Percentiles rank a stretch among this genome's conserved stretches.
Conservation (phyloP, 2,329 filamentous ascomycete genomes). For the Pleoardoris graminearum region DNA sequence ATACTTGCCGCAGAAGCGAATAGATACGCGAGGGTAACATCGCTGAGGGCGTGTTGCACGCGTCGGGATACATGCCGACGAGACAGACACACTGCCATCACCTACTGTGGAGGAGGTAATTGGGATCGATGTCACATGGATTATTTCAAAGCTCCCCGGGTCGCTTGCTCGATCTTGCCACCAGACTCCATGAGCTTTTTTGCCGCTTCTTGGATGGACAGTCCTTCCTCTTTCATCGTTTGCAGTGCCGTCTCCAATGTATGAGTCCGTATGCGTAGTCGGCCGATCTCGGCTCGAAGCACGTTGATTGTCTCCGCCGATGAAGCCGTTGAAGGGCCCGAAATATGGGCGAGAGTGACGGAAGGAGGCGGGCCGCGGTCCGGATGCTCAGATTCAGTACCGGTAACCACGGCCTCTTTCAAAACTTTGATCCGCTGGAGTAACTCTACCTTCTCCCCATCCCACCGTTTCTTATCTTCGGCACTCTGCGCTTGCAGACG, state of each 20-base stretch:
- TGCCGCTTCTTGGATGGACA: constrained; percentile 33
- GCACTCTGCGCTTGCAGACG: constrained; percentile 50
- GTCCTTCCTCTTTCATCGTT: constrained; percentile 33
- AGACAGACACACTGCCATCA: no score
- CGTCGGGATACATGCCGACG: background rate
- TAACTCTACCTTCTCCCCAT: constrained; percentile 45
- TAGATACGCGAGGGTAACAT: background rate
- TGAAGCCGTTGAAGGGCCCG: constrained; percentile 9
- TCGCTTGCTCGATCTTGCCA: constrained; percentile 28
- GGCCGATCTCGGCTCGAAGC: constrained; percentile 34
- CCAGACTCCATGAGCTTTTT: constrained; percentile 31
- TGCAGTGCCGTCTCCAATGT: constrained; percentile 31
- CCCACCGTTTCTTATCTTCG: constrained; percentile 50
- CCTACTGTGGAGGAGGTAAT: background rate
- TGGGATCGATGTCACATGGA: background rate
- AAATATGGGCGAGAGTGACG: constrained; percentile 6
- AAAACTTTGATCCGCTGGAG: constrained; percentile 42
- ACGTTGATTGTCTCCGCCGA: constrained; percentile 35
- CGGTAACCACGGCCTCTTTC: constrained; percentile 39
- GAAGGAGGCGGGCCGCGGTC: constrained; percentile 1
- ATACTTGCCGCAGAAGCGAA: background rate
- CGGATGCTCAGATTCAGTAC: constrained; percentile 9
- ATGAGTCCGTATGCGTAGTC: constrained; percentile 35
- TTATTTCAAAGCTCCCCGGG: constrained; percentile 11
- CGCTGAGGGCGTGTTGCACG: background rate